These are phyloP conservation scores for Cyamopsis tetragonoloba DNA, from an alignment of 306 rosid species.

Conservation along the genomic window DNA sequence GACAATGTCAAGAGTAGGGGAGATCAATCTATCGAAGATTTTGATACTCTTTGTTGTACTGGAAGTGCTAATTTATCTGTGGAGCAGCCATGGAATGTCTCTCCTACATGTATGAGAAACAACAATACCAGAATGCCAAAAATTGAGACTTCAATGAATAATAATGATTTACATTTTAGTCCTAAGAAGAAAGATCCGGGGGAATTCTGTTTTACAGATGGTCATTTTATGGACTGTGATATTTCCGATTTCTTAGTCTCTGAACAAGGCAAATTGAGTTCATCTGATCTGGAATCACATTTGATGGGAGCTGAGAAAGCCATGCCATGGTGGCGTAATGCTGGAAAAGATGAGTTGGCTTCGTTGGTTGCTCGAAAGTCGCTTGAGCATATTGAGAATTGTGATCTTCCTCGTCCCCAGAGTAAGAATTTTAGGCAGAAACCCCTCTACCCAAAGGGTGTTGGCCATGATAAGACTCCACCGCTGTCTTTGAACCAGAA, in stretches of 20 bases:
- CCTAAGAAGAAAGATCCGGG: constrained; percentile 41
- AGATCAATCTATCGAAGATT: constrained; percentile 29
- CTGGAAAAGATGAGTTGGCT: constrained; percentile 76
- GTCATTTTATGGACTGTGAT: constrained; percentile 50
- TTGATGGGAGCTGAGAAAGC: constrained; percentile 51
- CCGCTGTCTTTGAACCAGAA: constrained; percentile 43
- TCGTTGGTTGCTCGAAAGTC: constrained; percentile 82
- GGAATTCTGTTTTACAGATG: constrained; percentile 47
- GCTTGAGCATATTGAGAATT: constrained; percentile 64
- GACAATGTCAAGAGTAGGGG: constrained; percentile 24
- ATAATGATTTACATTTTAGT: constrained; percentile 25
- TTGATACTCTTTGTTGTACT: constrained; percentile 27
- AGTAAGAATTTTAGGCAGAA: constrained; percentile 36
- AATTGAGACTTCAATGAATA: constrained; percentile 35
- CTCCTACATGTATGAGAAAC: constrained; percentile 35
- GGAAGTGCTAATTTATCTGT: constrained; percentile 25
- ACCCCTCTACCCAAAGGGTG: constrained; percentile 26
- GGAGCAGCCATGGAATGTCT: constrained; percentile 29
- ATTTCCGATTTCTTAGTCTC: constrained; percentile 35
- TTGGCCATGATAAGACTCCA: constrained; percentile 34
- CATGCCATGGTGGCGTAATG: constrained; percentile 78
- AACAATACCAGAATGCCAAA: constrained; percentile 27
- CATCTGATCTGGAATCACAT: constrained; percentile 49
- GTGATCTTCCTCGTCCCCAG: constrained; percentile 85
- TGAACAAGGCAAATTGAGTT: constrained; percentile 38